phyloP scores from a whole-genome alignment of 1,284 basidiomycete species.

The Cryptococcus jaspeensis region DNA sequence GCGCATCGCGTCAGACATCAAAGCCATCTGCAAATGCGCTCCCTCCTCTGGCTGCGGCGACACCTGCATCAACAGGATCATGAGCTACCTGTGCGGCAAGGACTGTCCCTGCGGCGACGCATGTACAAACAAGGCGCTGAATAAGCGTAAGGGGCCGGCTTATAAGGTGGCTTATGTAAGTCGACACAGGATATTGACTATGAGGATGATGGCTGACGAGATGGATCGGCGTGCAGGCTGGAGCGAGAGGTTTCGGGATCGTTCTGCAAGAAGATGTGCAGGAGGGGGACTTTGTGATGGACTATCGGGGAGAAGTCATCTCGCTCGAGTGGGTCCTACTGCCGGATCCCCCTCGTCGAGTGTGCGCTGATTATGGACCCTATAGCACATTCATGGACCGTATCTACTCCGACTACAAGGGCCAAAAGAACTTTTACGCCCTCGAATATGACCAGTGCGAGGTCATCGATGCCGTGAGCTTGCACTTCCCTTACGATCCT shows the following conservation, averaged over 20 bases:
- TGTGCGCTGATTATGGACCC: not conserved
- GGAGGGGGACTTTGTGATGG: slow-evolving; percentile 53
- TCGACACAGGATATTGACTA: not conserved
- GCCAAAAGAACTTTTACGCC: slow-evolving; percentile 51
- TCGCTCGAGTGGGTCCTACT: slow-evolving; percentile 28
- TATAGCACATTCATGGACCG: slow-evolving; percentile 43
- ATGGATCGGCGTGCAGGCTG: slow-evolving; percentile 39
- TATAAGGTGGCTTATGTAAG: slow-evolving; percentile 46
- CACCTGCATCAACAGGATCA: slow-evolving; percentile 53
- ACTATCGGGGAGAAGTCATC: slow-evolving; percentile 54
- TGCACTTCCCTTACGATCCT: not conserved
- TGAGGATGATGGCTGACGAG: not conserved
- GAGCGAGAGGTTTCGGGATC: slow-evolving; percentile 53
- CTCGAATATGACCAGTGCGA: slow-evolving; percentile 54
- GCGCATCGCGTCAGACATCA: slow-evolving; percentile 20
- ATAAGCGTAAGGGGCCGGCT: slow-evolving; percentile 35
- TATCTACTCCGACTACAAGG: slow-evolving; percentile 41
- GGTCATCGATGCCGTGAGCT: slow-evolving; percentile 53
- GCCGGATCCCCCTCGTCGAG: not conserved
- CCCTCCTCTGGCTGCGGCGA: slow-evolving; percentile 48
- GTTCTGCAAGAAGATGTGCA: slow-evolving; percentile 49
- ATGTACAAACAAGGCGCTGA: slow-evolving; percentile 43
- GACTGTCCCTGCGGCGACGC: slow-evolving; percentile 51
- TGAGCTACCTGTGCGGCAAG: slow-evolving; percentile 54
- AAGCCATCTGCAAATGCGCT: slow-evolving; percentile 49